Evolutionary conservation across 306 rosid species (phyloP).

Genomic region (Vigna trinervia): DNA sequence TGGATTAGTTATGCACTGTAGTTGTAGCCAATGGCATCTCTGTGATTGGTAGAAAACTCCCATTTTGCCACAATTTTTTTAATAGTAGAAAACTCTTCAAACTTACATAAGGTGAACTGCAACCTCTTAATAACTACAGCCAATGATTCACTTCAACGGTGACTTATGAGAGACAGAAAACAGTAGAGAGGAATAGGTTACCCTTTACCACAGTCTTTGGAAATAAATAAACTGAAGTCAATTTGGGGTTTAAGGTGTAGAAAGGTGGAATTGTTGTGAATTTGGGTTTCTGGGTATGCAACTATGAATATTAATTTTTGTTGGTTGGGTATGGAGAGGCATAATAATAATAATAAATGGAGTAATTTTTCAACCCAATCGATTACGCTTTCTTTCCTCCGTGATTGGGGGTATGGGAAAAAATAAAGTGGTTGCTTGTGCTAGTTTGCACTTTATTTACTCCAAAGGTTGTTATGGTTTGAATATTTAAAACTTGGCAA

Average conservation of each 20-base stretch:
- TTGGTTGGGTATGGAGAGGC: not conserved
- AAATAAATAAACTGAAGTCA: not conserved
- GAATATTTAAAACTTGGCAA: not conserved
- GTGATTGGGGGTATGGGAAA: conserved; percentile 34
- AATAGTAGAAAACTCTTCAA: too few species aligned
- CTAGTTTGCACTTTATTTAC: conserved; percentile 38
- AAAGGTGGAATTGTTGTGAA: conserved; percentile 16
- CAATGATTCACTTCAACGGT: not conserved
- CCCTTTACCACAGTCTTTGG: not conserved
- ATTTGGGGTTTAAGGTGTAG: conserved; percentile 4
- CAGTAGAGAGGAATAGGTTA: not conserved
- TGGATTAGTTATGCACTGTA: not conserved
- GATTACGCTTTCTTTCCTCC: conserved; percentile 29
- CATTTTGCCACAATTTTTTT: not conserved
- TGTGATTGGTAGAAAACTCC: not conserved
- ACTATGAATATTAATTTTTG: not conserved
- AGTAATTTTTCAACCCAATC: conserved; percentile 14
- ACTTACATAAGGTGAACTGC: too few species aligned
- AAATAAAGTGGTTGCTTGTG: not conserved
- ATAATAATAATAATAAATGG: conserved; percentile 10
- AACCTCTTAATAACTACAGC: too few species aligned
- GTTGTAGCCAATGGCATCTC: conserved; percentile 14
- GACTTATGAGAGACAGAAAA: not conserved
- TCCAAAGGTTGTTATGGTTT: conserved; percentile 1
- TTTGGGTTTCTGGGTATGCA: not conserved